Conservation (phyloP, 2,329 filamentous ascomycete species). For the Beauveria australis region DNA sequence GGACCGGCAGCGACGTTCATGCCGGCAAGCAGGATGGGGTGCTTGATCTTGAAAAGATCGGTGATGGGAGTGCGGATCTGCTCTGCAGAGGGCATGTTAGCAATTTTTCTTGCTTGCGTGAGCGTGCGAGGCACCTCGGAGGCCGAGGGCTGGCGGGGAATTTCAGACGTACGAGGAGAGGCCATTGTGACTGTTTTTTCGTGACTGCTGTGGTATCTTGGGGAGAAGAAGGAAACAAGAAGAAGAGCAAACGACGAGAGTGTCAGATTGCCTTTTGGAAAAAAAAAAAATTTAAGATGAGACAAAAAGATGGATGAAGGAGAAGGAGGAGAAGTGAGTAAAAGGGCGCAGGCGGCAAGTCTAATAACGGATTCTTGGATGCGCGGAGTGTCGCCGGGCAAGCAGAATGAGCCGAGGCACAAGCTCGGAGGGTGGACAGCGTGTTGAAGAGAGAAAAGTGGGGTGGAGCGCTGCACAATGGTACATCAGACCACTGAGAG, state of each 20-base stretch:
- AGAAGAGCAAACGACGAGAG: neutral
- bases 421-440: neutral
- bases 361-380: conserved; percentile 7
- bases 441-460: neutral
- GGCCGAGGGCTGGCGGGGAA: neutral
- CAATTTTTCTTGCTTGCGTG: neutral
- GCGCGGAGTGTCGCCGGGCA: conserved; percentile 1
- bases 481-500: neutral
- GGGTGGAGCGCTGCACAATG: neutral
- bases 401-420: conserved; percentile 11
- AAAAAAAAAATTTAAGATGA: conserved; percentile 8
- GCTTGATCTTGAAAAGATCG: conserved; percentile 96
- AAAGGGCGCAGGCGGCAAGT: neutral
- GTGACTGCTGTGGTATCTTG: neutral
- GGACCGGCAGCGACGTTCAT: conserved; percentile 99
- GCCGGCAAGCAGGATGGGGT: conserved; percentile 89
- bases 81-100: conserved; percentile 20
- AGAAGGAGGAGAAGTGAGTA: conserved; percentile 2
- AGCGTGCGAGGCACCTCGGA: neutral
- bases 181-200: conserved; percentile 7
- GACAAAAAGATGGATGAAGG: conserved; percentile 10
- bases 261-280: conserved; percentile 2
- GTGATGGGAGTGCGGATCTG: conserved; percentile 81
- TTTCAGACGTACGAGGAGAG: conserved; percentile 8
- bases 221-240: neutral